Evolutionary conservation across 352 stramenopile genomes (phyloP), one percentile per base, ranked within the genome.

Genomic region (Phytophthora megakarya): DNA sequence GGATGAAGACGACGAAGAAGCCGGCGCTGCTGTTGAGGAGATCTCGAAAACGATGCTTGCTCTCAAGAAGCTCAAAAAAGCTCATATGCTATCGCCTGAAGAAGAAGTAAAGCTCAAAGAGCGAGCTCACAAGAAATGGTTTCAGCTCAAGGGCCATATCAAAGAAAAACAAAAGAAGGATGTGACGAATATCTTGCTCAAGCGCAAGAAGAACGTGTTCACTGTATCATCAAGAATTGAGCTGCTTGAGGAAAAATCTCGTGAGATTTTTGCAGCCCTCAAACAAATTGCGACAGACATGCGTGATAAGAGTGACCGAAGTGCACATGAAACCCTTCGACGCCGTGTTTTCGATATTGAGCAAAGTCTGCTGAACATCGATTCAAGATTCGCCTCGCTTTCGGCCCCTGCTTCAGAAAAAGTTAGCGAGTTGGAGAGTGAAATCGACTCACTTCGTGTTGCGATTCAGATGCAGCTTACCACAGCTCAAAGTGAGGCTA

Each of bases 81-180:
- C 76, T 16, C 74, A 88, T 19, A 72, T 91, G 64, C 53, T 91
- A 10, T 84, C 70, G 0, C 66, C 76, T 0, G 82, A 89, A 46
- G 82, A 91, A 39, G 77, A 80, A 44, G 73, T 71, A 0, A 76
- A 89, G 50, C 67, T 91, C 30, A 88, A 88, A 37, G 60, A 89
- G 16, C 80, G 80, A 23, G 72, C 80, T 13, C 78, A 84, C 37
- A 64, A 83, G 16, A 91, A 91, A 37, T 91, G 82, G 82, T 88
- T 84, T 58, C 80, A 84, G 16, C 57, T 91, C 35, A 84, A 86
- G 53, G 80, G 80, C 11, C 82, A 91, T 63, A 64, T 91, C 26
- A 88, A 89, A 45, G 82, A 91, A 39, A 89, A 91, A 39, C 78
- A 88, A 43, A 91, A 91, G 54, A 89, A 89, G 44, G 80, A 89